Evolutionary conservation across 73 alveolate species (phyloP), one percentile per base, ranked within the genome.

Genomic region (Tetrahymena borealis): DNA sequence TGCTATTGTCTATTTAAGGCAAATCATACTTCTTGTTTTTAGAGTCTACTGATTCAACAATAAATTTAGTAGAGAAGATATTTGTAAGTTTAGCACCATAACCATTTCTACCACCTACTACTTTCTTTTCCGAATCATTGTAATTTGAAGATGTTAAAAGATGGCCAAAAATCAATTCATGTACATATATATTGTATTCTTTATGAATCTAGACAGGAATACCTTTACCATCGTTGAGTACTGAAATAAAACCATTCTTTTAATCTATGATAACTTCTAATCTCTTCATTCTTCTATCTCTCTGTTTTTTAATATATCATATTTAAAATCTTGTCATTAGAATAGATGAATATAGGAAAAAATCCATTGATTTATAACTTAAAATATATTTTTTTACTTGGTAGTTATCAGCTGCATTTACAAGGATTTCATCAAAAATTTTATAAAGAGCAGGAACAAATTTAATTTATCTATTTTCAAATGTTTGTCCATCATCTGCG

Each of bases 1-100:
- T 11, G 1, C 3, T 28, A 2, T 2, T 20, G 9, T 60, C n/a
- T 60, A 24, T 60, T 18, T 60, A 20, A 2, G 3, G 8, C 32
- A 11, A 39, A 33, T 32, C 15, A 18, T 79, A 91, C 90, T 90
- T 92, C 95, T 94, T 95, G 40, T 93, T 97, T 94, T 95, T 95
- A 85, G 97, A 94, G 91, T 99, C 99, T 15, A 98, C 99, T 32
- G 99, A 95, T 96, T 99, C 99, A 38, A 99, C 99, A 20, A 91
- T 97, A 94, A 99, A 98, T 96, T 97, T 96, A 39, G 96, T 98
- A 91, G 99, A 95, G 93, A 99, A 99, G 11, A 99, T 98, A 97
- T 99, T 99, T 11, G 99, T 96, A 42, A 99, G 97, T 95, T 99
- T 99, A 36, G 99, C 99, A 2, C 99, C 99, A 94, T 91, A 98